Conservation (phyloP, 345 rosid genomes). For the Salix dunnii region DNA sequence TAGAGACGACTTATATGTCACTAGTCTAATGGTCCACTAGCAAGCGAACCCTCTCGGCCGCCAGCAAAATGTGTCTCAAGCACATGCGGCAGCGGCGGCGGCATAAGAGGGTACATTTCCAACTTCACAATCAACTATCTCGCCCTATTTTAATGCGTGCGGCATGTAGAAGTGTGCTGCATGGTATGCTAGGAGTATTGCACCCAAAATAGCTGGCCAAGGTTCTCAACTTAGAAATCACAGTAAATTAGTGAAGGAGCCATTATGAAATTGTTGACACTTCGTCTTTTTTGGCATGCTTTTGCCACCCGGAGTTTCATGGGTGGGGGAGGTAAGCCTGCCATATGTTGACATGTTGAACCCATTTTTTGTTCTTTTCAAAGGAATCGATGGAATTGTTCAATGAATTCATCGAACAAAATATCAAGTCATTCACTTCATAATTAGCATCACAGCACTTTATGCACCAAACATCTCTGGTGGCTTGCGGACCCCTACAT, state of each 20-base stretch:
- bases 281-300: slow-evolving; percentile 5
- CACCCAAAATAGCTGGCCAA: too few species aligned
- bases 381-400: slow-evolving; percentile 6
- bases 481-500: slow-evolving; percentile 28
- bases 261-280: neutral
- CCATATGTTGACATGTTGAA: neutral
- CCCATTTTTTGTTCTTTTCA: neutral
- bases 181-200: neutral
- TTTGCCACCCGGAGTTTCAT: neutral
- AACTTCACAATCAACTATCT: neutral
- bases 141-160: neutral
- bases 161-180: neutral
- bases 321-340: slow-evolving; percentile 14
- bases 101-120: neutral
- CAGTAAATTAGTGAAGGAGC: neutral
- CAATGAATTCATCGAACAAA: slow-evolving; percentile 12
- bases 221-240: neutral
- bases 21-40: slow-evolving; percentile 5
- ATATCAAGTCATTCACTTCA: slow-evolving; percentile 15
- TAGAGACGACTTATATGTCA: neutral
- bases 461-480: slow-evolving; percentile 10
- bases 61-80: neutral
- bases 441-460: slow-evolving; percentile 18
- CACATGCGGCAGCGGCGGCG: neutral
- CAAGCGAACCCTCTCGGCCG: neutral